Percentiles rank a stretch among this genome's conserved stretches.
Evolutionary conservation across 1,284 basidiomycete genomes (phyloP).

Genomic region (Ganoderma boninense): DNA sequence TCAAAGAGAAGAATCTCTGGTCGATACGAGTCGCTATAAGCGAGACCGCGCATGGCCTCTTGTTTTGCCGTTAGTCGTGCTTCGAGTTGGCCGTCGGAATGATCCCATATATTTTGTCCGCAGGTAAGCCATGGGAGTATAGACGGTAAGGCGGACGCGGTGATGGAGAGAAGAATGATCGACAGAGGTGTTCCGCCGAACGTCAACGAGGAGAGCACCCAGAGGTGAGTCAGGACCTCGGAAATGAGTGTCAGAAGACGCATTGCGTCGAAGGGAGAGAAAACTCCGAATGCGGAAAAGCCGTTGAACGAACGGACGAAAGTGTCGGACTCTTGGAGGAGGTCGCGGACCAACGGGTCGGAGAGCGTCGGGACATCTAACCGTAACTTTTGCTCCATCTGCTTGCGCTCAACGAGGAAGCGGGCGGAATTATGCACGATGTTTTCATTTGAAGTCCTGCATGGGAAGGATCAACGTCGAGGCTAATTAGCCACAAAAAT

Average conservation of each 20-base stretch:
- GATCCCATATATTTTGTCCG: conserved; percentile 51
- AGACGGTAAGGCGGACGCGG: conserved; percentile 63
- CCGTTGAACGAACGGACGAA: conserved; percentile 80
- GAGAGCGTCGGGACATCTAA: conserved; percentile 81
- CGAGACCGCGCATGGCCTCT: conserved; percentile 76
- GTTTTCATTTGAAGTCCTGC: conserved; percentile 72
- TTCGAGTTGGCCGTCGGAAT: conserved; percentile 58
- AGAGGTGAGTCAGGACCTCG: conserved; percentile 73
- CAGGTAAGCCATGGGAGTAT: conserved; percentile 57
- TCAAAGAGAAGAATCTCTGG: conserved; percentile 84
- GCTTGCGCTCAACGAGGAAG: conserved; percentile 77
- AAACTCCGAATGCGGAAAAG: conserved; percentile 69
- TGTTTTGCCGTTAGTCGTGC: conserved; percentile 70
- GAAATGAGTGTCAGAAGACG: conserved; percentile 74
- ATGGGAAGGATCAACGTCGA: background rate
- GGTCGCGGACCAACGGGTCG: conserved; percentile 73
- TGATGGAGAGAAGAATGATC: conserved; percentile 65
- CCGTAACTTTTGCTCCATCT: conserved; percentile 77
- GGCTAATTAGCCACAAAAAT: background rate
- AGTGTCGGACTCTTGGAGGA: conserved; percentile 84
- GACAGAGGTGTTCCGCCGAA: conserved; percentile 62
- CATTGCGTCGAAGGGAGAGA: conserved; percentile 80
- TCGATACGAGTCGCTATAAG: conserved; percentile 72
- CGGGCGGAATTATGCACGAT: conserved; percentile 74
- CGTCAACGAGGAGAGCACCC: conserved; percentile 74